Evolutionary conservation across 176 grass and related monocot genomes (phyloP), one percentile per base, ranked within the genome.

Genomic region (Triticum aestivum): DNA sequence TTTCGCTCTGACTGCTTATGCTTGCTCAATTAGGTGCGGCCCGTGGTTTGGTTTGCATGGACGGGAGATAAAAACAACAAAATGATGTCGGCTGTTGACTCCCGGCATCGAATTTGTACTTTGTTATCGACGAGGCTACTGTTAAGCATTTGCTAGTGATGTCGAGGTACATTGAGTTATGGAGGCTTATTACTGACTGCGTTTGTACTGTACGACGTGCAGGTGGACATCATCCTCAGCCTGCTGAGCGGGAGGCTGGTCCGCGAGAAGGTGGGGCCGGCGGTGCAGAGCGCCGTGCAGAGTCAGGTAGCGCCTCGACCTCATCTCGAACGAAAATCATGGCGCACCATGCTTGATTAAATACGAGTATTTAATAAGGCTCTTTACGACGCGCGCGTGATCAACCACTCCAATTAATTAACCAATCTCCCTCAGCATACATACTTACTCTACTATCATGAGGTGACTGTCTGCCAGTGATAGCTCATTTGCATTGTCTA

Each of bases 171-270:
- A 24, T 11, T 4, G 61, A 63, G n/a, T 63, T 26, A 63, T 2
- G 61, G 61, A 26, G 56, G 3, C 61, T 63, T 1, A 63, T 63
- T 54, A 63, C 9, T 63, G 27, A 76, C 2, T 69, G 45, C 39
- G 20, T 65, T 56, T 58, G 69, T 62, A 20, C 14, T 80, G 65
- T 51, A 18, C 26, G 44, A 10, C 29, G 13, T 78, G 51, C 91
- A 95, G 95, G 92, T 93, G 83, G 95, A 98, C 33, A 95, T 95
- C 68, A 44, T 98, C 56, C 85, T 91, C 30, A 91, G 95, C 75
- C 83, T 98, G 83, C 47, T 91, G 72, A 98, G 93, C 80, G 93
- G 93, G 26, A 87, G 93, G 77, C 87, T 95, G 33, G 93, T 98
- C 29, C 86, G 91, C 14, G 95, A 98, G 75, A 95, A 98, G 86